These are phyloP conservation scores for Thermomyces lanuginosus DNA, from an alignment of 2,329 filamentous ascomycete genomes.

Conservation along the genomic window DNA sequence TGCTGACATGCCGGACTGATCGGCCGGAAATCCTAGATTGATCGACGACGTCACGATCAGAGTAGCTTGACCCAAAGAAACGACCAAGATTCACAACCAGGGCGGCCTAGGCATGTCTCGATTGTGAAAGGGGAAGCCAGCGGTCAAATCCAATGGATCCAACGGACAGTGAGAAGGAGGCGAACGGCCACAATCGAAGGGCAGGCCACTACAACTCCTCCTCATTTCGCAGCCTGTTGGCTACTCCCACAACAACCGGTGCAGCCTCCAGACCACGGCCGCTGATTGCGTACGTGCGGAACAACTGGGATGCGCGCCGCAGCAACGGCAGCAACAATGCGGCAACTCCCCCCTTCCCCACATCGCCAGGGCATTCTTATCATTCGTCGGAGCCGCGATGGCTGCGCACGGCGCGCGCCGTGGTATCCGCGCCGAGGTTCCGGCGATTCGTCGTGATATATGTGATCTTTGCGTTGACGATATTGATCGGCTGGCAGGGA, in stretches of 20 bases:
- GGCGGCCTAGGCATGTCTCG: too few relatives aligned
- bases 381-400: conserved; percentile 8
- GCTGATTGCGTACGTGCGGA: conserved; percentile 23
- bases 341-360: conserved; percentile 1
- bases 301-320: conserved; percentile 19
- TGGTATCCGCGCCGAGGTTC: conserved; percentile 26
- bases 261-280: conserved; percentile 11
- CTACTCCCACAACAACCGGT: too few relatives aligned
- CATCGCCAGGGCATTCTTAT: conserved; percentile 1
- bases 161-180: too few relatives aligned
- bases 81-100: too few relatives aligned
- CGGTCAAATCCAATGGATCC: too few relatives aligned
- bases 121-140: too few relatives aligned
- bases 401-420: conserved; percentile 14
- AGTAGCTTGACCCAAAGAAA: too few relatives aligned
- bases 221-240: conserved; percentile 6
- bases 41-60: too few relatives aligned
- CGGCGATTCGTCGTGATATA: conserved; percentile 24
- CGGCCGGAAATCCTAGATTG: too few relatives aligned
- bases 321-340: neutral
- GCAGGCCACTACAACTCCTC: too few relatives aligned
- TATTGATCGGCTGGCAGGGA: conserved; percentile 18
- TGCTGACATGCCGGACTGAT: too few relatives aligned
- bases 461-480: conserved; percentile 16
- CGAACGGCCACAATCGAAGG: too few relatives aligned